These are phyloP conservation scores for Alternaria gaisen DNA, from an alignment of 2,329 filamentous ascomycete genomes.

Conservation along the genomic window DNA sequence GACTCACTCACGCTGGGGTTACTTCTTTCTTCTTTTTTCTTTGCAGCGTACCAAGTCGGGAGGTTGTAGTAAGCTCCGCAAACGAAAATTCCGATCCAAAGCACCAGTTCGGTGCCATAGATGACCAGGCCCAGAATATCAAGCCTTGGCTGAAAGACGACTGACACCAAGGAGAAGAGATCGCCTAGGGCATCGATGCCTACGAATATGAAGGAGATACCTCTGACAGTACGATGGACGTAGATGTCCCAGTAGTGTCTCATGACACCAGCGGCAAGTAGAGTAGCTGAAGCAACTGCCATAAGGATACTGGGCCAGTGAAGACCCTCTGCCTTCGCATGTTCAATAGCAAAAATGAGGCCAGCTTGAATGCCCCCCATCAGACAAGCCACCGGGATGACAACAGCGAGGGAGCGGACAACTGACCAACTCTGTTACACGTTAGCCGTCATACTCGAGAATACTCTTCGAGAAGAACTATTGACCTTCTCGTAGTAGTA, in stretches of 20 bases:
- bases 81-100: conserved; percentile 74
- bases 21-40: conserved; percentile 28
- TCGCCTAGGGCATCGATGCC: conserved; percentile 75
- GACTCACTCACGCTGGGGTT: conserved; percentile 3
- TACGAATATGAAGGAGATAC: conserved; percentile 77
- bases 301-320: conserved; percentile 72
- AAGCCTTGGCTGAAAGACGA: conserved; percentile 67
- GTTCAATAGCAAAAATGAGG: conserved; percentile 65
- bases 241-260: conserved; percentile 77
- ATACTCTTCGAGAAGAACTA: neutral
- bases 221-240: conserved; percentile 69
- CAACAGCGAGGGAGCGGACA: conserved; percentile 58
- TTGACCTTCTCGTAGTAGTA: conserved; percentile 60
- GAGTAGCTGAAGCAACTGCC: conserved; percentile 69
- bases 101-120: conserved; percentile 70
- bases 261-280: conserved; percentile 72
- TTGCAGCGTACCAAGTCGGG: conserved; percentile 63
- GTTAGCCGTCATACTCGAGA: neutral
- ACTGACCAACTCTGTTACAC: conserved; percentile 61
- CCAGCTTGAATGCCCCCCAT: conserved; percentile 69
- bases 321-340: conserved; percentile 55
- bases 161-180: conserved; percentile 70
- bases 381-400: conserved; percentile 61
- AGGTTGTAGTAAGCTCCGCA: conserved; percentile 73
- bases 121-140: conserved; percentile 72